Evolutionary conservation across 2,329 filamentous ascomycete species (phyloP), one percentile per base, ranked within the genome.

Genomic region (Colletotrichum lini): DNA sequence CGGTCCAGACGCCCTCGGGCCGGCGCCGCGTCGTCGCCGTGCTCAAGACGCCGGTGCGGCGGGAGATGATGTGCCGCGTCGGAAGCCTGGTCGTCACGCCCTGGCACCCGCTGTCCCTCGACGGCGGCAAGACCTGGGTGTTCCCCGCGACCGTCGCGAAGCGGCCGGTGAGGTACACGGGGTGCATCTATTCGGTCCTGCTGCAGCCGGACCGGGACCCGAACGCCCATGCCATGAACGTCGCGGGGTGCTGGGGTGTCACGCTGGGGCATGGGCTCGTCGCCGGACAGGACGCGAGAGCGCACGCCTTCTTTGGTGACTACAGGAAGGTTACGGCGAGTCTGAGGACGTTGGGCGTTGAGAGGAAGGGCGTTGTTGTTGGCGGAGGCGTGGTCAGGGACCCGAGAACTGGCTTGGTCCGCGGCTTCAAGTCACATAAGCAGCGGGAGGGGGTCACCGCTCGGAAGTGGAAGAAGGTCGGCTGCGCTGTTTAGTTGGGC

Each of bases 241-340:
- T 89, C 16, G 83, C 78, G 1, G 79, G 79, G n/a, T 72, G 82
- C 53, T 88, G 86, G 84, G 89, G 85, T 16, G 88, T 90, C 1
- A 88, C 89, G 0, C 79, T 92, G 15, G 90, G 89, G 1, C 89
- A 92, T 74, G 89, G 89, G 0, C 54, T 90, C 23, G 76, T 79
- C 2, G 66, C 70, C 1, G 79, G 76, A 0, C 76, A 74, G 3
- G 85, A 87, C 74, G 79, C 81, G 1, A 82, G 89, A 26, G 84
- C 83, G 0, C 89, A 91, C 75, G 72, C 66, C 5, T 91, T 90
- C 78, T 87, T 90, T 70, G 89, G 89, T 1, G 80, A 87, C 65
- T 88, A 89, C 58, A 74, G 77, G 3, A 75, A 74, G 10, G 85
- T 90, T 0, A 76, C 78, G 2, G 80, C 80, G 66, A 80, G 81